phyloP scores from a whole-genome alignment of 495 filamentous ascomycete species.

The Pyronema omphalodes region DNA sequence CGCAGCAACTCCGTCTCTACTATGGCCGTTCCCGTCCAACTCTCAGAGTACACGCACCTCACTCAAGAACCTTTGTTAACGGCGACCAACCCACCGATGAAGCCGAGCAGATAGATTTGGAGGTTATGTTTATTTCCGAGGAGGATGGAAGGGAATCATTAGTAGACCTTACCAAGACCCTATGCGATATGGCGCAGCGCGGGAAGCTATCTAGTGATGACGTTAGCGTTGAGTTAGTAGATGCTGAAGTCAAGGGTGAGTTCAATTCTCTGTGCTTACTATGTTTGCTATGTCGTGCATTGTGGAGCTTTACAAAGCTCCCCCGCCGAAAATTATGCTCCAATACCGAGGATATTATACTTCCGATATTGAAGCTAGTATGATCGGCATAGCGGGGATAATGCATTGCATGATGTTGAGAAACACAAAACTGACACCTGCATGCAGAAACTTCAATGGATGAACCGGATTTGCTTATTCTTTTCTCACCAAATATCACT shows the following conservation, averaged over 20 bases:
- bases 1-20: slow-evolving; percentile 59
- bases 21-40: slow-evolving; percentile 54
- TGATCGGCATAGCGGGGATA: too few relatives aligned
- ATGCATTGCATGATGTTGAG: too few relatives aligned
- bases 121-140: slow-evolving; percentile 69
- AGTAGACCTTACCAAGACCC: slow-evolving; percentile 85
- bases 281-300: too few relatives aligned
- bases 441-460: slow-evolving; percentile 40
- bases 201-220: slow-evolving; percentile 60
- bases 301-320: too few relatives aligned
- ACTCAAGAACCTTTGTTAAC: slow-evolving; percentile 37
- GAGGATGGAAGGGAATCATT: slow-evolving; percentile 83
- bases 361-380: too few relatives aligned
- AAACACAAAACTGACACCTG: not conserved
- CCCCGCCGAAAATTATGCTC: too few relatives aligned
- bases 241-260: slow-evolving; percentile 60
- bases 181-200: slow-evolving; percentile 85
- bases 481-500: slow-evolving; percentile 64
- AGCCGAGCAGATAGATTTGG: slow-evolving; percentile 31
- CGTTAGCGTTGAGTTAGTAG: slow-evolving; percentile 71
- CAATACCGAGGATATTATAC: too few relatives aligned
- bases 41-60: slow-evolving; percentile 58
- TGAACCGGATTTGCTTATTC: slow-evolving; percentile 76
- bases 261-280: not conserved
- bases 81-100: slow-evolving; percentile 21